Base-by-base conservation (phyloP, 2,329 filamentous ascomycete genomes). In the Fusarium tricinctum region DNA sequence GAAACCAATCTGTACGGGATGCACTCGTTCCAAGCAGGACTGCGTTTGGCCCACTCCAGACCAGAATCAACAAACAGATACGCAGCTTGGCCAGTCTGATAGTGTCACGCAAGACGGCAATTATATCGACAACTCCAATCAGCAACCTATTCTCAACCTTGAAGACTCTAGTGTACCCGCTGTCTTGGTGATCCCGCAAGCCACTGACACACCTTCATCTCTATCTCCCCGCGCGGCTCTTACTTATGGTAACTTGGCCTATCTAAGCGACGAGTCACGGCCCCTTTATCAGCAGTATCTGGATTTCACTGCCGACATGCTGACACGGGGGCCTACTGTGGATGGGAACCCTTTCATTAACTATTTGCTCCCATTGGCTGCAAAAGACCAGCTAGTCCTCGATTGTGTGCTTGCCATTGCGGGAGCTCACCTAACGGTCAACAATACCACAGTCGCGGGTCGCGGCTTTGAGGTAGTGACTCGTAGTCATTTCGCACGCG, bases 261-360 rank as follows among this genome's bases (percentile, higher is more conserved):
- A 61, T 62, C 47, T 54, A 62, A 47, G 5, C 35, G 48, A 47
- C 5, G 20, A 38, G 14, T 62, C 58, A 0, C 58, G 58, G 6
- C 47, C 47, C 9, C 58, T 62, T 13, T 62, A 62, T 22, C 57
- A 47, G 20, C 58, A 62, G 35, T 62, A 62, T 30, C 35, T 62
- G 2, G 23, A 47, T 26, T 6, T 26, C 2, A 62, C 59, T 8
- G 59, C 59, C 1, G 57, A 62, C 0, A 46, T 43, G 57, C 23
- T 62, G 3, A 62, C 59, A 4, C 42, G 59, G 20, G 57, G 59
- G 0, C 59, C 57, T 38, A 42, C 20, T 5, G 23, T 12, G 17
- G 58, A 53, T 10, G 59, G 57, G 6, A 62, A 62, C n/a, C 59
- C 59, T 0, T 62, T 62, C 8, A 54, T 62, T 3, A 30, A 62